Percentiles rank a stretch among this genome's conserved stretches.
Evolutionary conservation across 2,329 filamentous ascomycete genomes (phyloP).

Genomic region (Fusarium virguliforme): DNA sequence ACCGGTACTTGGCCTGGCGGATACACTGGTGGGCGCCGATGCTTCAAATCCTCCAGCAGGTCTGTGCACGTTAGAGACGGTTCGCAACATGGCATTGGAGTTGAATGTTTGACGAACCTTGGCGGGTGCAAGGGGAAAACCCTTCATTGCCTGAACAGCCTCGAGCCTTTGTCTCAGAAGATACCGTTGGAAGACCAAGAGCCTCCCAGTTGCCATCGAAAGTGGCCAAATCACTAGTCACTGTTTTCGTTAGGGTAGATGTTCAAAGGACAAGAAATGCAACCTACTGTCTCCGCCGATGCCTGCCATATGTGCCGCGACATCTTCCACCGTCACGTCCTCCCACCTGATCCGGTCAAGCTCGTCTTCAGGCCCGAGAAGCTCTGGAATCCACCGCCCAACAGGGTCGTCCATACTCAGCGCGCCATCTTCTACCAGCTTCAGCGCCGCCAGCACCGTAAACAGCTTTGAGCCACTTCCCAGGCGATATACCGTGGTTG

Average conservation of each 20-base stretch:
- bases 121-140: background rate
- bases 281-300: slow-evolving; percentile 20
- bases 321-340: background rate
- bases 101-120: background rate
- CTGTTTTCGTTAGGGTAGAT: background rate
- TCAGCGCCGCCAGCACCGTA: background rate
- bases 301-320: slow-evolving; percentile 3
- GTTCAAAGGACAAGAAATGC: background rate
- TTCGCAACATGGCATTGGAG: background rate
- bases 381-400: slow-evolving; percentile 12
- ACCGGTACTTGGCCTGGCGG: background rate
- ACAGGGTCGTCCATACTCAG: slow-evolving; percentile 21
- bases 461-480: slow-evolving; percentile 26
- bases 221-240: slow-evolving; percentile 9
- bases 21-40: slow-evolving; percentile 9
- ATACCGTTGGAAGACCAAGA: slow-evolving; percentile 11
- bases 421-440: background rate
- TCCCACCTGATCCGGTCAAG: slow-evolving; percentile 9
- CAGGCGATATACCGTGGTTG: slow-evolving; percentile 12
- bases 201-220: slow-evolving; percentile 12
- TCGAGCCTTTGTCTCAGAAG: accelerated
- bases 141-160: background rate
- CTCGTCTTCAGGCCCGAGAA: background rate
- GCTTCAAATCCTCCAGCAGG: slow-evolving; percentile 5
- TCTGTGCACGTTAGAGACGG: background rate